Conservation (phyloP, 345 rosid species). For the Carallia pectinifolia region DNA sequence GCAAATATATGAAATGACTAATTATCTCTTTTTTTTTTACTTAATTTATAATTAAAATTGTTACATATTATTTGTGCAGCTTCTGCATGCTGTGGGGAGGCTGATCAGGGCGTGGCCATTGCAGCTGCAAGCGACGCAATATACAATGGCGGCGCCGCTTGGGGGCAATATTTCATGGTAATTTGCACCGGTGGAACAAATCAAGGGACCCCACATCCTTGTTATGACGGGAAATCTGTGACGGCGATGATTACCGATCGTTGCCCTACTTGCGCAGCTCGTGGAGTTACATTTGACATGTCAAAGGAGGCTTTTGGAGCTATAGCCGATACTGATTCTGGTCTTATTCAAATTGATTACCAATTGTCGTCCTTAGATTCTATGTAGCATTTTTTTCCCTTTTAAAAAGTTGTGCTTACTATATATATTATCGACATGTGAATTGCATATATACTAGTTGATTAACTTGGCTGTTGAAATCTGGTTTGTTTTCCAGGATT, state of each 20-base stretch:
- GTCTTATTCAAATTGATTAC: not conserved
- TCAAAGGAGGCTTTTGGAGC: not conserved
- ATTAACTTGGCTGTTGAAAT: no score
- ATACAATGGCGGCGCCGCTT: not conserved
- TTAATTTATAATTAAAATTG: no score
- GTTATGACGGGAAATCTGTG: not conserved
- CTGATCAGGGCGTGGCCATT: no score
- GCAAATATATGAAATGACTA: no score
- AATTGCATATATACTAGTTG: no score
- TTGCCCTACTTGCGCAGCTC: not conserved
- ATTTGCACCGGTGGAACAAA: slow-evolving; percentile 3
- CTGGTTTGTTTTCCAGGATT: no score
- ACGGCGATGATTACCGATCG: slow-evolving; percentile 3
- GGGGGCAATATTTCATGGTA: slow-evolving; percentile 1
- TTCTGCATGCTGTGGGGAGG: not conserved
- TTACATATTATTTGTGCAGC: not conserved
- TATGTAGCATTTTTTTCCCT: no score
- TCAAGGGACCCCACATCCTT: not conserved
- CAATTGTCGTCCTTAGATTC: not conserved
- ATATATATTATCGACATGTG: no score
- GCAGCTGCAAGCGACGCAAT: not conserved
- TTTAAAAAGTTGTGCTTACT: no score
- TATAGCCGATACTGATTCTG: not conserved
- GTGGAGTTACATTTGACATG: not conserved
- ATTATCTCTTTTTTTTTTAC: no score